Percentiles rank a stretch among this genome's conserved stretches.
phyloP scores from a whole-genome alignment of 2,329 filamentous ascomycete genomes.

The Anisogramma anomala region DNA sequence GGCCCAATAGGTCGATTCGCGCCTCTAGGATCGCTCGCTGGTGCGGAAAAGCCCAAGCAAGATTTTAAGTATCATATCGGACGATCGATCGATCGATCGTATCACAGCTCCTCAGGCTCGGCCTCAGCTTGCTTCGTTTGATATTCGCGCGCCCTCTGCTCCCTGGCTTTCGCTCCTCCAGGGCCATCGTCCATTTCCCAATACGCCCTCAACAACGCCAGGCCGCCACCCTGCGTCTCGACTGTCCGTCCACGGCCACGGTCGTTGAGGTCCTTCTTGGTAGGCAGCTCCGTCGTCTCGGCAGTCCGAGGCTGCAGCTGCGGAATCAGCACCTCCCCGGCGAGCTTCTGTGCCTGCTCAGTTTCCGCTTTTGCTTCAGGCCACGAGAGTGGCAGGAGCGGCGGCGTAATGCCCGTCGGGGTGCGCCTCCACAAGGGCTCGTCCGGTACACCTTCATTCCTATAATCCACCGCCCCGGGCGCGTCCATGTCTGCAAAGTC shows the following conservation, averaged over 20 bases:
- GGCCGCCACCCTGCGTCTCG: constrained; percentile 13
- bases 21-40: no score
- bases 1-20: no score
- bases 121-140: not conserved
- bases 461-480: constrained; percentile 14
- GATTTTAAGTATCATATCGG: no score
- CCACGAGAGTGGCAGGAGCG: constrained; percentile 1
- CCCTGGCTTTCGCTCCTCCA: not conserved
- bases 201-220: constrained; percentile 11
- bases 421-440: constrained; percentile 9
- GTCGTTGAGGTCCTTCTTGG: constrained; percentile 9
- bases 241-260: constrained; percentile 14
- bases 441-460: constrained; percentile 13
- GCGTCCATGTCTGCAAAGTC: constrained; percentile 4
- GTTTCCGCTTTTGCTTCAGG: not conserved
- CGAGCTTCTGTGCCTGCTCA: not conserved
- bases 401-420: constrained; percentile 7
- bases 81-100: no score
- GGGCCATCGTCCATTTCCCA: constrained; percentile 11
- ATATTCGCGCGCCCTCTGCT: not conserved
- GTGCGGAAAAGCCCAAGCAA: no score
- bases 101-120: constrained; percentile 5
- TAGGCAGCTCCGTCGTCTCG: not conserved
- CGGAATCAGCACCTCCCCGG: not conserved
- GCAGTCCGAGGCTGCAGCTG: not conserved